Percentiles rank a stretch among this genome's conserved stretches.
Conservation (phyloP, 73 alveolate species). For the Paramecium biaurelia region DNA sequence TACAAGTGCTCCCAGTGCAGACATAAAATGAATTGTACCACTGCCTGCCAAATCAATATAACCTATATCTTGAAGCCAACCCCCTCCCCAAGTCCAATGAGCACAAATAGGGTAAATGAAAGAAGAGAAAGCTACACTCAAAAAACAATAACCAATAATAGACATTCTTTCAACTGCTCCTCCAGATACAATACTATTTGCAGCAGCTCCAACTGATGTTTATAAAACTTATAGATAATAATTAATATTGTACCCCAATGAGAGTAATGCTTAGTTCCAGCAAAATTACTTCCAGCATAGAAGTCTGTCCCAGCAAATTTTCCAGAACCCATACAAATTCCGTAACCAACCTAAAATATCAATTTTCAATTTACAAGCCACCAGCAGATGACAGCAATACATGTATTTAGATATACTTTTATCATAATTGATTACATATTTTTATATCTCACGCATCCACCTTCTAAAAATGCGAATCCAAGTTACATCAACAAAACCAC, state of each 20-base stretch:
- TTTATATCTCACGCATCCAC: slow-evolving; percentile 74
- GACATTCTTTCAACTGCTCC: slow-evolving; percentile 82
- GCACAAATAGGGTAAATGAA: slow-evolving; percentile 63
- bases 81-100: slow-evolving; percentile 72
- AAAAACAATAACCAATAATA: slow-evolving; percentile 67
- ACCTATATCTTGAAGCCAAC: slow-evolving; percentile 61
- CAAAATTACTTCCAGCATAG: slow-evolving; percentile 12
- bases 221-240: neutral
- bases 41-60: slow-evolving; percentile 66
- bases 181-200: slow-evolving; percentile 79
- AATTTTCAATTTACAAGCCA: neutral
- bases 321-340: neutral
- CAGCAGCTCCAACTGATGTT: slow-evolving; percentile 74
- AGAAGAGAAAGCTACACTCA: slow-evolving; percentile 61
- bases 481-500: slow-evolving; percentile 77
- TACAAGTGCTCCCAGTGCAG: slow-evolving; percentile 63
- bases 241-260: neutral
- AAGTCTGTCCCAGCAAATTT: slow-evolving; percentile 40
- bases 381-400: slow-evolving; percentile 44
- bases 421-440: slow-evolving; percentile 62
- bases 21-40: slow-evolving; percentile 66
- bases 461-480: slow-evolving; percentile 76
- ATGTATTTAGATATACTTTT: slow-evolving; percentile 22
- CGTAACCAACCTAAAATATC: slow-evolving; percentile 18
- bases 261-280: slow-evolving; percentile 34